Conservation (phyloP, 805 yeast species). For the Vanderwaltozyma yarrowii region DNA sequence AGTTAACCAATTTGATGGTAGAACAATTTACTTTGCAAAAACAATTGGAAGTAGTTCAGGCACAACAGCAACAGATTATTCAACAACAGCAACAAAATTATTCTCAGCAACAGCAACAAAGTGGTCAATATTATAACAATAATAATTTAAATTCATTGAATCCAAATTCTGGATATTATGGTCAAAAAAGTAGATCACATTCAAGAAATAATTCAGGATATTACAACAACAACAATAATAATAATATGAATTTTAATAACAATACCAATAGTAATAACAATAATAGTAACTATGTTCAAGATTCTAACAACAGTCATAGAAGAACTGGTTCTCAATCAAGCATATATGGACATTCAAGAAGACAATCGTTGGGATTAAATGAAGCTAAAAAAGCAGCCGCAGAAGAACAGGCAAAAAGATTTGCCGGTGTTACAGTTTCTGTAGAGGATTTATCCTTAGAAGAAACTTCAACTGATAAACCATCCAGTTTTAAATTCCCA, state of each 20-base stretch:
- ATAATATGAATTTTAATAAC: conserved; percentile 6
- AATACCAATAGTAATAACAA: neutral
- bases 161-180: conserved; percentile 21
- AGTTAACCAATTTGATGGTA: conserved; percentile 82
- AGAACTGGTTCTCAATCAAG: conserved; percentile 38
- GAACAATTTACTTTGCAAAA: conserved; percentile 84
- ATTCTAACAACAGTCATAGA: conserved; percentile 30
- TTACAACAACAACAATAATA: conserved; percentile 13
- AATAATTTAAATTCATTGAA: conserved; percentile 21
- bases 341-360: conserved; percentile 67
- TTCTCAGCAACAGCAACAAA: too few relatives aligned
- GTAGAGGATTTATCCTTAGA: conserved; percentile 8
- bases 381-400: conserved; percentile 99
- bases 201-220: conserved; percentile 30
- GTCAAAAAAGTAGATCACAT: conserved; percentile 19
- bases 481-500: conserved; percentile 21
- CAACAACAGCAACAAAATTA: conserved; percentile 34
- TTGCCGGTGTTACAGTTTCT: conserved; percentile 13
- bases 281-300: neutral
- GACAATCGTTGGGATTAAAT: conserved; percentile 83
- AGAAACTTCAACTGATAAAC: neutral
- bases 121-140: conserved; percentile 32
- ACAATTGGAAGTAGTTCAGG: conserved; percentile 84
- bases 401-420: conserved; percentile 67
- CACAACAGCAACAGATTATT: conserved; percentile 75